These are phyloP conservation scores for Agroathelia rolfsii DNA, from an alignment of 1,284 basidiomycete genomes.

Conservation along the genomic window DNA sequence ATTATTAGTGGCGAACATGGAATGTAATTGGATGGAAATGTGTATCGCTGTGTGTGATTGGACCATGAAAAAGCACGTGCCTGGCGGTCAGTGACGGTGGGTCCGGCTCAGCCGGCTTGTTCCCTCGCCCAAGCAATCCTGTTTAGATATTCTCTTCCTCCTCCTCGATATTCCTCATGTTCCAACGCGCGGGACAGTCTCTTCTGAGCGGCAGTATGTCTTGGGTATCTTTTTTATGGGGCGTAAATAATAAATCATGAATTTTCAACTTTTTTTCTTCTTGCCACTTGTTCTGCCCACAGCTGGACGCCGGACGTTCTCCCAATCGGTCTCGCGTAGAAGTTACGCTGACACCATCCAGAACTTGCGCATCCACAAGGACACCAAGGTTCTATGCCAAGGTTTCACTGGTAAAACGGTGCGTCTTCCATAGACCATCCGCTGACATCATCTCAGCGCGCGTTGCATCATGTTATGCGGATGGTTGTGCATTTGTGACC, in stretches of 20 bases:
- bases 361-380: slow-evolving; percentile 89
- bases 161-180: slow-evolving; percentile 29
- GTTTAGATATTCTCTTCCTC: slow-evolving; percentile 12
- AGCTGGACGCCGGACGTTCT: slow-evolving; percentile 72
- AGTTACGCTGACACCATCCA: slow-evolving; percentile 85
- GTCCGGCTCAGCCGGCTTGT: background rate
- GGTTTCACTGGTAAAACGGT: slow-evolving; percentile 98
- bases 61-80: too few species aligned
- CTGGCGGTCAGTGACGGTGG: slow-evolving; percentile 7
- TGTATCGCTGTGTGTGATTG: too few species aligned
- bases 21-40: too few species aligned
- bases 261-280: slow-evolving; percentile 1
- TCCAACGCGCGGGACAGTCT: slow-evolving; percentile 50
- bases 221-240: background rate
- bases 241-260: too few species aligned
- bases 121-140: slow-evolving; percentile 9
- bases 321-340: slow-evolving; percentile 59
- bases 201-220: slow-evolving; percentile 40
- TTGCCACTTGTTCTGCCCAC: slow-evolving; percentile 8
- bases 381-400: slow-evolving; percentile 91
- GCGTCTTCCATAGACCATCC: slow-evolving; percentile 25
- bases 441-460: too few species aligned
- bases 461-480: too few species aligned
- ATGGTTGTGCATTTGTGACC: too few species aligned
- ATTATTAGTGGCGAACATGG: background rate